phyloP scores from a whole-genome alignment of 176 grass and related monocot species.

The Pharus latifolius region DNA sequence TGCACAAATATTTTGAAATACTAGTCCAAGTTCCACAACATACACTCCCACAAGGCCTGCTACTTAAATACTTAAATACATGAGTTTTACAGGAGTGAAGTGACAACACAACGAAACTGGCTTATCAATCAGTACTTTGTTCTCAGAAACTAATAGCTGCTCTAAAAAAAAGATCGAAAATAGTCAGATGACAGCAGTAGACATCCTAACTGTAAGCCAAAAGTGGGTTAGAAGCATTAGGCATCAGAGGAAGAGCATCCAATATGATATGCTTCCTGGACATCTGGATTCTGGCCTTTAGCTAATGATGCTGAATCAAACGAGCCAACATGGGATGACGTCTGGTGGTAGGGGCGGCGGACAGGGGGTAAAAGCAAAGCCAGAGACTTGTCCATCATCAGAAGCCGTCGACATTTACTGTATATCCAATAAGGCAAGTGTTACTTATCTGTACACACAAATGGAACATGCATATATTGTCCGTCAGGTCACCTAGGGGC shows the following conservation, averaged over 20 bases:
- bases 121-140: not conserved
- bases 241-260: constrained; percentile 63
- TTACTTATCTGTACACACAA: constrained; percentile 10
- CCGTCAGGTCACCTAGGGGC: not conserved
- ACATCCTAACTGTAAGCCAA: constrained; percentile 9
- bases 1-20: not conserved
- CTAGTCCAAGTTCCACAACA: not conserved
- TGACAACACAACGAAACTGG: not conserved
- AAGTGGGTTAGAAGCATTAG: constrained; percentile 23
- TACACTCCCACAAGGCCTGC: not conserved
- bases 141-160: not conserved
- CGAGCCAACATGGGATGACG: constrained; percentile 16
- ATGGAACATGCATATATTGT: not conserved
- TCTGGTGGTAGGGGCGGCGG: constrained; percentile 51
- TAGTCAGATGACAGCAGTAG: not conserved
- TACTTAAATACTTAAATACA: not conserved
- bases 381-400: constrained; percentile 79
- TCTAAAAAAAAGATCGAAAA: too few relatives aligned
- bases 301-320: not conserved
- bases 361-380: constrained; percentile 83
- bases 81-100: not conserved
- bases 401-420: constrained; percentile 72
- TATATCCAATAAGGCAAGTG: constrained; percentile 21
- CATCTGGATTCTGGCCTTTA: constrained; percentile 41
- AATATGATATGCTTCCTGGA: constrained; percentile 75